Evolutionary conservation across 2,329 filamentous ascomycete species (phyloP).

Genomic region (Nakataea oryzae): DNA sequence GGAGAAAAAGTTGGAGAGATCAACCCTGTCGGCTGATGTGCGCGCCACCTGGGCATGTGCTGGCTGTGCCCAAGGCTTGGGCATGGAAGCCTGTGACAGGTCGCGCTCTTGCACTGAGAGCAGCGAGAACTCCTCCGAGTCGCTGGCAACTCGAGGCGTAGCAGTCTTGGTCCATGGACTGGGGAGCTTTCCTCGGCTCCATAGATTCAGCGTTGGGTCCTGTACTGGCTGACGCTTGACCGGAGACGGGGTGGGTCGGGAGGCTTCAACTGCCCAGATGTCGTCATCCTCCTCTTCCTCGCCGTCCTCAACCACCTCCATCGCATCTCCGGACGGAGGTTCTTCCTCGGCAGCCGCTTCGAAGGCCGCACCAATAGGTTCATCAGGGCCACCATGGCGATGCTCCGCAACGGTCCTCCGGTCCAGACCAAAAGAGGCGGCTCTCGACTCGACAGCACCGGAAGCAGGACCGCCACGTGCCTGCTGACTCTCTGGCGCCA

Average conservation of each 20-base stretch:
- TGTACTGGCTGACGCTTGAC: conserved; percentile 10
- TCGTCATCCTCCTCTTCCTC: conserved; percentile 33
- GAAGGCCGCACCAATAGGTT: neutral
- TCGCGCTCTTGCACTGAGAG: conserved; percentile 20
- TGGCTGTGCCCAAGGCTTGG: neutral
- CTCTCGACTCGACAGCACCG: neutral
- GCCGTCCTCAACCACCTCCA: conserved; percentile 7
- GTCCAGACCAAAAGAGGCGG: neutral
- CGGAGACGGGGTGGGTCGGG: conserved; percentile 29
- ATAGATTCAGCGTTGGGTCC: conserved; percentile 10
- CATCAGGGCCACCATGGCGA: neutral
- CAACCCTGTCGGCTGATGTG: conserved; percentile 25
- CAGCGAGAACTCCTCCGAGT: conserved; percentile 33
- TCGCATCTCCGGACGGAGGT: neutral
- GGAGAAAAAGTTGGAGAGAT: conserved; percentile 47
- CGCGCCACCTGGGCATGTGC: conserved; percentile 11
- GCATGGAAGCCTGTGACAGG: conserved; percentile 1
- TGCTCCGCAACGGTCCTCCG: neutral
- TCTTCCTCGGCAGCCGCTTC: neutral
- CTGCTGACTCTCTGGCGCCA: conserved; percentile 3
- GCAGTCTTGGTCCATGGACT: conserved; percentile 27
- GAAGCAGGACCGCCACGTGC: conserved; percentile 1
- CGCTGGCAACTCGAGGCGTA: conserved; percentile 19
- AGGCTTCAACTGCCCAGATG: conserved; percentile 48
- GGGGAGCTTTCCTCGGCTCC: conserved; percentile 18